phyloP scores from a whole-genome alignment of 495 filamentous ascomycete species.

The Podospora pseudopauciseta region DNA sequence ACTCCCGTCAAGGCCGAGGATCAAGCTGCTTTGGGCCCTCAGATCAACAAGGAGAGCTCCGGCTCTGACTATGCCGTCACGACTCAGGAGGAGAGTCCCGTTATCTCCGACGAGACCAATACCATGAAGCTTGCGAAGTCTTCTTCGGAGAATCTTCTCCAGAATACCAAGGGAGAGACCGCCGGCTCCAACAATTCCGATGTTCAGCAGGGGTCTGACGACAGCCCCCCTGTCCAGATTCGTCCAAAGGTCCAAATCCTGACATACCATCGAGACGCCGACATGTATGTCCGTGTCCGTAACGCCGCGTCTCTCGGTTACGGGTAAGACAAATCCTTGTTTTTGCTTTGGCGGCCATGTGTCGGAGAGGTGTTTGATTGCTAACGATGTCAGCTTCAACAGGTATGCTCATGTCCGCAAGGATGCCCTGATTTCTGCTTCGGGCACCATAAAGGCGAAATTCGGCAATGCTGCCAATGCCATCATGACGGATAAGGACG shows the following conservation, averaged over 20 bases:
- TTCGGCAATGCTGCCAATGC: constrained; percentile 3
- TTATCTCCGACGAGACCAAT: background rate
- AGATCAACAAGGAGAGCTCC: background rate
- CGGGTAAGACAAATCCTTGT: background rate
- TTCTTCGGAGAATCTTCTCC: no score
- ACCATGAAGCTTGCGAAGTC: background rate
- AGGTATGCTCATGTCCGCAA: background rate
- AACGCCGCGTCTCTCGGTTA: background rate
- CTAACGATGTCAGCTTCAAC: background rate
- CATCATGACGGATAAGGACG: constrained; percentile 1
- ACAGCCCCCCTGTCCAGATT: background rate
- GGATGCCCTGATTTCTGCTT: background rate
- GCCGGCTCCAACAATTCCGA: background rate
- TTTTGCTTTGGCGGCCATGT: background rate
- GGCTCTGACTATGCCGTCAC: background rate
- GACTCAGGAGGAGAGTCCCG: background rate
- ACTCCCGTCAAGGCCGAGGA: no score
- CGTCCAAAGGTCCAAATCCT: background rate
- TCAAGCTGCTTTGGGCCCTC: no score
- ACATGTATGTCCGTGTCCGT: constrained; percentile 17
- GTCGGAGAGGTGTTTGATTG: background rate
- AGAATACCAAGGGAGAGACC: background rate
- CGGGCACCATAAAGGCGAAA: background rate
- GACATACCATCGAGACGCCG: constrained; percentile 22
- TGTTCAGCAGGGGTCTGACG: background rate